phyloP scores from a whole-genome alignment of 1,284 basidiomycete species.

The Pseudozyma sp. region DNA sequence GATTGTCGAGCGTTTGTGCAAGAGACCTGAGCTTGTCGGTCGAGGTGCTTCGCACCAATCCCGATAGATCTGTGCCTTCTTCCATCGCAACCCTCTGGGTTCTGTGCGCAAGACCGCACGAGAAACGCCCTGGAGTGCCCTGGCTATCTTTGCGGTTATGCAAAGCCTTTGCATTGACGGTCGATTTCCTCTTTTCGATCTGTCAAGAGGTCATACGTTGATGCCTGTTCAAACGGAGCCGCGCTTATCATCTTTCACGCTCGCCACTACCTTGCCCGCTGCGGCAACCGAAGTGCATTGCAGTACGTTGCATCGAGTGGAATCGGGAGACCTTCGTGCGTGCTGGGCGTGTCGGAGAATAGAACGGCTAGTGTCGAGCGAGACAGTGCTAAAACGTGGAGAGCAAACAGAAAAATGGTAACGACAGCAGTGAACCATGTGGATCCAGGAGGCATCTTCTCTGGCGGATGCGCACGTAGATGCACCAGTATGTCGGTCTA shows the following conservation, averaged over 20 bases:
- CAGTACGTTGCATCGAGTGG: background rate
- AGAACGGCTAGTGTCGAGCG: constrained; percentile 3
- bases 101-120: too few relatives aligned
- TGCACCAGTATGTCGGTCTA: constrained; percentile 2
- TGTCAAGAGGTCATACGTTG: background rate
- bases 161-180: background rate
- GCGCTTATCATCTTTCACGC: constrained; percentile 15
- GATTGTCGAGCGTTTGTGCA: too few relatives aligned
- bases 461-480: background rate
- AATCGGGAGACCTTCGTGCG: background rate
- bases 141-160: background rate
- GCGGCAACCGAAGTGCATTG: background rate
- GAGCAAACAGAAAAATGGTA: background rate
- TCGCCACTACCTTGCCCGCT: background rate
- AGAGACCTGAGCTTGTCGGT: too few relatives aligned
- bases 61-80: background rate
- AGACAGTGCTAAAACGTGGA: constrained; percentile 12
- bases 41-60: too few relatives aligned
- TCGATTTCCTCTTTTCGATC: background rate
- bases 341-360: constrained; percentile 12
- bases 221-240: background rate
- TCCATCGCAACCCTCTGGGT: too few relatives aligned
- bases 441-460: background rate
- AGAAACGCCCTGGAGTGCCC: too few relatives aligned
- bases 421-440: background rate